phyloP scores from a whole-genome alignment of 2,329 filamentous ascomycete species.

The Talaromyces sp. region DNA sequence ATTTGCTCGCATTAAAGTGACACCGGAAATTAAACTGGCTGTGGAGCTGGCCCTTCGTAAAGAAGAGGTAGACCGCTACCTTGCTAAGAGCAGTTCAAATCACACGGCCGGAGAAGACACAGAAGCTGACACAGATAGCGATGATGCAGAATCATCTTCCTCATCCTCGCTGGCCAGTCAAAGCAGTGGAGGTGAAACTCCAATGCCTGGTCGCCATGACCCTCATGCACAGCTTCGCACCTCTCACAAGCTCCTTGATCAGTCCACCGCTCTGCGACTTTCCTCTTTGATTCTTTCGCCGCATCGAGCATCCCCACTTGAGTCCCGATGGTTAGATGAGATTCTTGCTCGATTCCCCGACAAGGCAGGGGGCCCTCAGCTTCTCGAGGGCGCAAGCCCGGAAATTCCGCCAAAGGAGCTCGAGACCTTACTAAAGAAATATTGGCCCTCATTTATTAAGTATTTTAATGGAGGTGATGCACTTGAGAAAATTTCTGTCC shows the following conservation, averaged over 20 bases:
- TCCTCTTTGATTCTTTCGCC: constrained; percentile 77
- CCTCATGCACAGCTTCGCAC: constrained; percentile 30
- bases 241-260: constrained; percentile 39
- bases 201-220: constrained; percentile 35
- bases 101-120: constrained; percentile 24
- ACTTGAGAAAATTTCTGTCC: constrained; percentile 82
- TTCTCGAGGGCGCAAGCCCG: constrained; percentile 13
- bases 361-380: constrained; percentile 10
- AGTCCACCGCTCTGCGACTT: constrained; percentile 36
- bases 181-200: constrained; percentile 41
- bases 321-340: constrained; percentile 68
- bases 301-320: constrained; percentile 74
- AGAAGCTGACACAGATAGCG: constrained; percentile 20
- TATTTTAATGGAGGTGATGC: constrained; percentile 87
- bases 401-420: constrained; percentile 26
- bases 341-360: constrained; percentile 46
- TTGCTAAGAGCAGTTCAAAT: constrained; percentile 34
- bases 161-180: constrained; percentile 44
- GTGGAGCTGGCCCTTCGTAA: constrained; percentile 72
- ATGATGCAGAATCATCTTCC: constrained; percentile 39
- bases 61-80: constrained; percentile 58
- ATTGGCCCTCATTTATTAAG: constrained; percentile 74
- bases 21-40: constrained; percentile 78
- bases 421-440: constrained; percentile 53
- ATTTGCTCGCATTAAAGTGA: constrained; percentile 85